Evolutionary conservation across 1,139 yeast genomes (phyloP), one percentile per base, ranked within the genome.

Genomic region (Pichia sp.): DNA sequence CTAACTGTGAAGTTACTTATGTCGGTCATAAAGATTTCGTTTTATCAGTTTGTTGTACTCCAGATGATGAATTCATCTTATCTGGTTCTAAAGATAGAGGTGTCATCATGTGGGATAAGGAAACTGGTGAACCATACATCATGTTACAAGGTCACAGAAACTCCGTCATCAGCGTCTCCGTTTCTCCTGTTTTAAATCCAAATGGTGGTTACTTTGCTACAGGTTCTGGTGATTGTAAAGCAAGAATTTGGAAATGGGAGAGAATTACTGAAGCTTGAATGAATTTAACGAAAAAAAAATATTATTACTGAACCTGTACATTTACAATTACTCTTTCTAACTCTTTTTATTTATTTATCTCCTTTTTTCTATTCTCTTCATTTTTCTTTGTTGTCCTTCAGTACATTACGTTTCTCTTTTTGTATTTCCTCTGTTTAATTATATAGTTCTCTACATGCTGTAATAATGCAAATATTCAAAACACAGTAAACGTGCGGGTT

Each of bases 71-170:
- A 66, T 93, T 89, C 74, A 85, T 93, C 52, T 75, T 93, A 53
- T 87, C 96, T 1, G 99, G 98, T 47, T 89, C 97, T 24, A 93
- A 93, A 69, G 99, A 93, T 70, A 85, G 98, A 62, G 96, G 97
- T 45, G 97, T 93, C 45, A 86, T 91, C 54, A 87, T 93, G 74
- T 93, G 99, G 99, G 97, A 93, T 65, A 94, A 93, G 60, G 74
- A 76, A 44, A 80, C 93, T 15, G 97, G 97, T 56, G 93, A 89
- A 68, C 96, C 96, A 52, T 82, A 90, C 67, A 76, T 93, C 64
- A 89, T 91, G 96, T 76, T 93, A 58, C 98, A 91, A 71, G 98
- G 99, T 32, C 99, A 93, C 69, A 83, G 95, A 67, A 93, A 93
- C 71, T 87, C 96, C 21, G 99, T 93, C 44, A 93, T 93, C 56